Base-by-base conservation (phyloP, 208 protist genomes). In the Wallacemonas rigidus region DNA sequence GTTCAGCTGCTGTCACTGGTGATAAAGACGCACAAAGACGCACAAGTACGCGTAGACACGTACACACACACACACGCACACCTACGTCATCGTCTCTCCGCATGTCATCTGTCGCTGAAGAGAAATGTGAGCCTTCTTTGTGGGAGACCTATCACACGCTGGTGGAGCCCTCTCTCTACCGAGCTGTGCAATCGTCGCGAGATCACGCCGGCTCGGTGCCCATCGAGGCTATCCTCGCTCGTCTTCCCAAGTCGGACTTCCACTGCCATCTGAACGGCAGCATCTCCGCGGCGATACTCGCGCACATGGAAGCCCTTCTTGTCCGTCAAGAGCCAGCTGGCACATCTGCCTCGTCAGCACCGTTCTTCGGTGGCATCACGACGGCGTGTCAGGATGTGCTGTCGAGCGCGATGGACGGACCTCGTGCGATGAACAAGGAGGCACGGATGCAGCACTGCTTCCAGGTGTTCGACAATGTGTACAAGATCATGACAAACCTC, bases 211-310 rank as follows among this genome's bases (percentile, higher is more conserved):
- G 15, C 53, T 17, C 53, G 6, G 11, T n/a, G 26, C 2, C 50
- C 17, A 50, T 83, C 48, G 58, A 74, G 4, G 50, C 7, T 6
- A 12, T 14, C 26, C 68, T 88, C n/a, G 55, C 53, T 2, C 61
- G 60, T 26, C 35, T 90, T 1, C 90, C 90, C 12, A 95, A 95
- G 67, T 74, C 80, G 1, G 90, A 95, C 54, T 71, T 88, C 11
- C 90, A 95, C 71, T 89, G 82, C 43, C 90, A 95, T 67, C 64
- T 95, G 1, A 95, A 92, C 67, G 90, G 87, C 26, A 95, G 90
- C 69, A 89, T 95, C 17, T 88, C 85, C 3, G 26, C 76, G 9
- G 17, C 77, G 2, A 53, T 94, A 15, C 69, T 92, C n/a, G 64
- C 64, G 11, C 81, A 89, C 69, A 73, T 94, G 73, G 81, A 89